These are phyloP conservation scores for Marasmius oreades DNA, from an alignment of 1,284 basidiomycete genomes.

Conservation along the genomic window DNA sequence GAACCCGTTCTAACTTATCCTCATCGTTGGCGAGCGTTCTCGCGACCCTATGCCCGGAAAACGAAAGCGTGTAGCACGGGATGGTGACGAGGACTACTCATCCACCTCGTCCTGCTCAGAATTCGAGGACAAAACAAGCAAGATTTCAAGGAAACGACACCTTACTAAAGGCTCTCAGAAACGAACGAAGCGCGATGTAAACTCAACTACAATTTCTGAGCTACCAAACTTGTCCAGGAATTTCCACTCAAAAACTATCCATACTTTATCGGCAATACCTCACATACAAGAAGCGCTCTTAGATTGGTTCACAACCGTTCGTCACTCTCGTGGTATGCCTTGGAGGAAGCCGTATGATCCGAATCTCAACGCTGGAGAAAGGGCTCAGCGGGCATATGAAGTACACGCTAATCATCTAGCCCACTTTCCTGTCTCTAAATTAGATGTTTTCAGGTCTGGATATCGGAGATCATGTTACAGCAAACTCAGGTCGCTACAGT, in stretches of 20 bases:
- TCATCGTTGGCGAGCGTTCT: too few relatives aligned
- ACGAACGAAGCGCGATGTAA: neutral
- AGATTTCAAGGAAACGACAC: neutral
- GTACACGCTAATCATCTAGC: slow-evolving; percentile 31
- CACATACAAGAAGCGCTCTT: slow-evolving; percentile 37
- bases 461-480: slow-evolving; percentile 96
- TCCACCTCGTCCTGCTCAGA: neutral
- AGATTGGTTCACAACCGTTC: slow-evolving; percentile 67
- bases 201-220: neutral
- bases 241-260: slow-evolving; percentile 6
- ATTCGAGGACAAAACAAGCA: neutral
- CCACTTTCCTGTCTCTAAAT: too few relatives aligned
- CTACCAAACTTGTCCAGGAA: neutral
- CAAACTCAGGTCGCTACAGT: slow-evolving; percentile 92
- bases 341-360: slow-evolving; percentile 75
- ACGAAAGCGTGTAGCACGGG: neutral
- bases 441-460: slow-evolving; percentile 59
- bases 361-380: slow-evolving; percentile 44
- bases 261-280: slow-evolving; percentile 5
- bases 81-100: neutral
- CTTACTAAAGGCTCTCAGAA: neutral
- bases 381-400: slow-evolving; percentile 77
- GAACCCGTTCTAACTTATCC: too few relatives aligned
- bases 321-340: slow-evolving; percentile 73
- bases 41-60: neutral